Base-by-base conservation (phyloP, 2,329 filamentous ascomycete genomes). In the Fusarium torulosum region DNA sequence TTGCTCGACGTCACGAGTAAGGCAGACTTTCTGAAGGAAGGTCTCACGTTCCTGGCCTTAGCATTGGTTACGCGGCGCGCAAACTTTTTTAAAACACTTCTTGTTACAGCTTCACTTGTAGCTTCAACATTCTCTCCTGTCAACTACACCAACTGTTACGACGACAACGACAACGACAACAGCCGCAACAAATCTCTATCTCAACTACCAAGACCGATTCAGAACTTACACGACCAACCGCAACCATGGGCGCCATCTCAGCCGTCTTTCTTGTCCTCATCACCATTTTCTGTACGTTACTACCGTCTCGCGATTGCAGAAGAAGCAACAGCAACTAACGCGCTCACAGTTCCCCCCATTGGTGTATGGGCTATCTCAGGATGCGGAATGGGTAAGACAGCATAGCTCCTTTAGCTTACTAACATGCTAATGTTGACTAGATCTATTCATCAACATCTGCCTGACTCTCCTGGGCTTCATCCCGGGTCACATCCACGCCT, bases 401-500 rank as follows among this genome's bases (percentile, higher is more conserved):
- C 19, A n/a, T 54, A 14, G 56, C 31, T 40, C 21, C n/a, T 42
- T 19, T 44, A 31, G 13, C 43, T 57, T 25, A 23, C 38, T 47
- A 31, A 17, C 31, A 43, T 51, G 11, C 47, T 69, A 23, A 59
- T 35, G n/a, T 19, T 33, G 49, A 35, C 15, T 35, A 71, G 89
- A 91, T 72, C 77, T 91, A 33, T 81, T 89, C 52, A 86, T 91
- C 78, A 92, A 91, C 76, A 85, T 91, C 71, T 83, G 86, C 69
- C 79, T 92, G 65, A 91, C 89, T 0, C 72, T 91, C 27, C 83
- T 91, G 21, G 89, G 89, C n/a, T 92, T 90, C 77, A 79, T 96
- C 50, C 92, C 92, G 0, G 93, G 92, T 9, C 90, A 93, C 70
- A 86, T 95, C 41, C 90, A 94, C 76, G 91, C 91, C 42, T 94